phyloP scores from a whole-genome alignment of 148 eudicot species.

The Diospyros lotus region DNA sequence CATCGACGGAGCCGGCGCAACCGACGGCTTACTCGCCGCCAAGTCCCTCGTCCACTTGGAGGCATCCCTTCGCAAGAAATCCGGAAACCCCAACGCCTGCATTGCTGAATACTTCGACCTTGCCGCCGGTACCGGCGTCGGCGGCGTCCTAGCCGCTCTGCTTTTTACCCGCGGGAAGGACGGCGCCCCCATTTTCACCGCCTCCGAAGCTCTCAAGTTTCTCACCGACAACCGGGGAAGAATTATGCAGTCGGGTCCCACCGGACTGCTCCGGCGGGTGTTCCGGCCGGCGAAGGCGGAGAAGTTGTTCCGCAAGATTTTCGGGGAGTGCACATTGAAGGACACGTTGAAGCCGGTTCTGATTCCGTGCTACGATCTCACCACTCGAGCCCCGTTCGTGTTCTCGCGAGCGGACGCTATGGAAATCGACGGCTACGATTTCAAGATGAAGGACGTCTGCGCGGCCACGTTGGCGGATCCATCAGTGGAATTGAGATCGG shows the following conservation, averaged over 20 bases:
- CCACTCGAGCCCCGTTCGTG: constrained; percentile 55
- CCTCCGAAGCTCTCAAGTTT: constrained; percentile 46
- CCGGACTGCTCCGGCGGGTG: constrained; percentile 25
- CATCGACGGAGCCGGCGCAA: constrained; percentile 79
- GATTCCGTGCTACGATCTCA: constrained; percentile 50
- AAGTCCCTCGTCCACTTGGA: constrained; percentile 60
- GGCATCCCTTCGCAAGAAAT: constrained; percentile 50
- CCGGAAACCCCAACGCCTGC: constrained; percentile 49
- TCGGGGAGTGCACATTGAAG: constrained; percentile 51
- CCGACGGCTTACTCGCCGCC: constrained; percentile 57
- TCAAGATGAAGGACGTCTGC: constrained; percentile 66
- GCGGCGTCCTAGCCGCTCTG: constrained; percentile 62
- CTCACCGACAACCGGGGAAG: constrained; percentile 23
- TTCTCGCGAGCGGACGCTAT: constrained; percentile 71
- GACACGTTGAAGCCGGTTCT: constrained; percentile 72
- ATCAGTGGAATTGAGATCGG: constrained; percentile 26
- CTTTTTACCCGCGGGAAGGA: constrained; percentile 48
- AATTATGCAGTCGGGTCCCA: too few species aligned
- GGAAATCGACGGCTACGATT: constrained; percentile 35
- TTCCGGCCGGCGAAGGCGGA: constrained; percentile 25
- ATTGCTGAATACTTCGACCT: constrained; percentile 76
- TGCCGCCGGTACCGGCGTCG: constrained; percentile 73
- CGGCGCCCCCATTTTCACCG: constrained; percentile 69
- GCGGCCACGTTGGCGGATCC: constrained; percentile 56
- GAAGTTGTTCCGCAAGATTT: constrained; percentile 48